Evolutionary conservation across 225 moss, liverwort and hornwort species (phyloP).

Genomic region (Asterella californica): DNA sequence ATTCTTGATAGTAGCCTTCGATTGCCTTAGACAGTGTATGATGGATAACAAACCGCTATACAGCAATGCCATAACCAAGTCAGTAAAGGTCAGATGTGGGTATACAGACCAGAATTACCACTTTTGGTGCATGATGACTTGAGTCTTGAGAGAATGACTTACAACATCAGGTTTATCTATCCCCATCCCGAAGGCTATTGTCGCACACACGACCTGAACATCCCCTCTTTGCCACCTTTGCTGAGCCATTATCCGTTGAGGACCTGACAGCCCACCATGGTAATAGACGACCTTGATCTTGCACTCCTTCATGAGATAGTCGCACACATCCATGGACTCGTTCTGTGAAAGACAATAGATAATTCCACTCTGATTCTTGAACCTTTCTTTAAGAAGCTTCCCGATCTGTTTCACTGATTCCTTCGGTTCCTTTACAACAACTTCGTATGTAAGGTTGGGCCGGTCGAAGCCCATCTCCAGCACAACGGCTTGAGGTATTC

Average conservation of each 20-base stretch:
- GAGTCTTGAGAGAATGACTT: constrained; percentile 15
- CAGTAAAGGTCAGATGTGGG: neutral
- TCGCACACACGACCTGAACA: constrained; percentile 44
- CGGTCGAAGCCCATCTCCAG: constrained; percentile 51
- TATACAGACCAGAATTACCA: neutral
- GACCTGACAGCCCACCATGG: constrained; percentile 44
- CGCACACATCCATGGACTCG: constrained; percentile 45
- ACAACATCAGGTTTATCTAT: constrained; percentile 52
- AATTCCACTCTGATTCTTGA: constrained; percentile 44
- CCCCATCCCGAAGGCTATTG: constrained; percentile 54
- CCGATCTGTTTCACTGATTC: constrained; percentile 46
- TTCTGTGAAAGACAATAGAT: constrained; percentile 49
- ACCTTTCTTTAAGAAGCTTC: constrained; percentile 40
- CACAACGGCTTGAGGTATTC: constrained; percentile 39
- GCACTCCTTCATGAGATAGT: constrained; percentile 34
- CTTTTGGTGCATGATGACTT: neutral
- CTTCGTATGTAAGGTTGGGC: constrained; percentile 47
- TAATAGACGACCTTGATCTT: constrained; percentile 39
- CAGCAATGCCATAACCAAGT: neutral
- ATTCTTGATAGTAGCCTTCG: constrained; percentile 52
- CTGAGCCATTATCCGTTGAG: constrained; percentile 36
- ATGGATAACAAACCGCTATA: constrained; percentile 50
- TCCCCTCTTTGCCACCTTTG: constrained; percentile 46
- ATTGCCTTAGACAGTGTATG: constrained; percentile 49
- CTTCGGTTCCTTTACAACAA: constrained; percentile 39